A percentile compares a stretch with the other conserved stretches of the same genome.
phyloP scores from a whole-genome alignment of 371 early-diverging fungal genomes.

The Mucor velutinosus region DNA sequence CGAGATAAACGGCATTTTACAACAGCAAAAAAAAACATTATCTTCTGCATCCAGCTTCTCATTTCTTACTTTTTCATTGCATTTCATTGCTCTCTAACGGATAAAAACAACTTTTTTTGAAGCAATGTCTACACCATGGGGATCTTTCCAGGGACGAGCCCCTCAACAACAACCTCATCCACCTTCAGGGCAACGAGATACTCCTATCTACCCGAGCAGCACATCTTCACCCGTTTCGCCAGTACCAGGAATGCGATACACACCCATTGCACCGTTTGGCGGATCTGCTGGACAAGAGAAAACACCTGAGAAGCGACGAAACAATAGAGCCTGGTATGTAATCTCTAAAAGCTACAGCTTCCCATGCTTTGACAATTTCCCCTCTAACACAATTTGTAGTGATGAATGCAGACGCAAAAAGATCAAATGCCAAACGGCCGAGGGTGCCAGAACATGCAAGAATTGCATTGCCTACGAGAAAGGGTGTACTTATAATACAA shows the following conservation, averaged over 20 bases:
- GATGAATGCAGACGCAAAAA: conserved; percentile 32
- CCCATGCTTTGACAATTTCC: background rate
- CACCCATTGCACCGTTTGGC: conserved; percentile 7
- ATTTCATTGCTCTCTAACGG: background rate
- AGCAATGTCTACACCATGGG: background rate
- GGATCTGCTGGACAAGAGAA: background rate
- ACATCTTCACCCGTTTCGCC: background rate
- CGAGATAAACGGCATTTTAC: background rate
- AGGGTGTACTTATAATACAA: conserved; percentile 25
- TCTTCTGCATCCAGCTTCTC: background rate
- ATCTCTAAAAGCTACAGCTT: background rate
- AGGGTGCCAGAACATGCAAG: conserved; percentile 18
- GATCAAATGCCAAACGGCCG: conserved; percentile 18
- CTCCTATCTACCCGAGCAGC: background rate
- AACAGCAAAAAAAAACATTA: background rate
- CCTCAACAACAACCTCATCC: background rate
- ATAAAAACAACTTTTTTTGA: background rate
- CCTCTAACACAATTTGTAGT: conserved; percentile 1
- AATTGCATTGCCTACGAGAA: conserved; percentile 18
- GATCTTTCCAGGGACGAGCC: background rate
- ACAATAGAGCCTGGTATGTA: conserved; percentile 5
- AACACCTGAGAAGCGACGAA: background rate
- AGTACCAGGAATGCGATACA: background rate
- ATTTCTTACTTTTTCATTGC: background rate
- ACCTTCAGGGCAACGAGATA: background rate